Base-by-base conservation (phyloP, 23 red algal genomes). In the Gracilaria domingensis region DNA sequence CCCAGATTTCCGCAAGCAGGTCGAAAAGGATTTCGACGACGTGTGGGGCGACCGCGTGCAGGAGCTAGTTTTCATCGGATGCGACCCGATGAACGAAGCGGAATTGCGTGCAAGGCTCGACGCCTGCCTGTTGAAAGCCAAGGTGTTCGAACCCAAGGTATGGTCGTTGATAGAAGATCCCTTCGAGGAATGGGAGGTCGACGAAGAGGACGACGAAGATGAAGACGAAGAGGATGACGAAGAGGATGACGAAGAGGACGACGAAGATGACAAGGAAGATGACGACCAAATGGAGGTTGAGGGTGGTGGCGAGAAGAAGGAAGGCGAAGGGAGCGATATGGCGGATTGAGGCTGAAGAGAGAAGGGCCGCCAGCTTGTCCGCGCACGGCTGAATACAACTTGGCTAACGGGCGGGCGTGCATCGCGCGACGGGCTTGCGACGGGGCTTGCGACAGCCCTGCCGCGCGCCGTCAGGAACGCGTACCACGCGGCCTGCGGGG, bases 51-150 rank as follows among this genome's bases (percentile, higher is more conserved):
- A 94, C 77, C 75, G 91, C 44, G 55, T 66, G 50, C 84, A 88
- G 35, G 91, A 90, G 62, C 36, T 94, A 49, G 91, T 94, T 39
- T 64, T 94, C 18, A 82, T 94, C 39, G 91, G 91, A 56, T 45
- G 62, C 18, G 91, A 78, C 60, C 66, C 66, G 66, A 81, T 94
- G 38, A 37, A 65, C 54, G 59, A 79, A 29, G 30, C 58, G 25
- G 37, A 92, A 56, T 47, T 94, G 38, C 82, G 88, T 44, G 67
- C 56, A 47, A 74, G 66, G 71, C 66, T 94, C 48, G 91, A 94
- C 83, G 58, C 69, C 23, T 72, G 80, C 5, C 77, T 94, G 50
- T 54, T 94, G 79, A 79, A 94, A 47, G 83, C 86, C 20, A 61
- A 62, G 42, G 74, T 54, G 48, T 64, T 94, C 32, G 86, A 77